A percentile compares a stretch with the other conserved stretches of the same genome.
phyloP scores from a whole-genome alignment of 2,329 filamentous ascomycete species.

The Penicillium digitatum region DNA sequence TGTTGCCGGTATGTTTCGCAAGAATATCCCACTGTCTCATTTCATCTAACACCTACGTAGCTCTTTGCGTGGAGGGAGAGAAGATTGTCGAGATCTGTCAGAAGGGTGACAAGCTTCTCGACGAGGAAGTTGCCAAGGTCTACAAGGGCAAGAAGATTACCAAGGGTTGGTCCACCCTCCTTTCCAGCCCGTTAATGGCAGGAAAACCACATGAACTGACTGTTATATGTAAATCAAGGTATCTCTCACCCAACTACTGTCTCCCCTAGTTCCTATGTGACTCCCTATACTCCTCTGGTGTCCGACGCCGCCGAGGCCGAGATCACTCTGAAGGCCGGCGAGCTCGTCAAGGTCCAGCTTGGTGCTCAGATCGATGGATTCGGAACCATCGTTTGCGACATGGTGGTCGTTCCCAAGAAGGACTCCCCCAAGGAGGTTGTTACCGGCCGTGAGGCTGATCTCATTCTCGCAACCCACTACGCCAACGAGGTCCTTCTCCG shows the following conservation, averaged over 20 bases:
- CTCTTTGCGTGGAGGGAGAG: constrained; percentile 72
- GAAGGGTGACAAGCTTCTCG: constrained; percentile 89
- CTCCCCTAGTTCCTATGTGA: constrained; percentile 90
- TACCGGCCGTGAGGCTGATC: constrained; percentile 75
- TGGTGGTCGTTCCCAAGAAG: constrained; percentile 66
- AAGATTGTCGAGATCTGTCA: constrained; percentile 94
- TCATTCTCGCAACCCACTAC: constrained; percentile 87
- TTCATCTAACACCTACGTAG: constrained; percentile 38
- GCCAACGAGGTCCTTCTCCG: constrained; percentile 92
- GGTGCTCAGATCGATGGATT: constrained; percentile 98
- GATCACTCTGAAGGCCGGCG: constrained; percentile 72
- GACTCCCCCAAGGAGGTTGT: constrained; percentile 61
- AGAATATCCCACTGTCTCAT: neutral
- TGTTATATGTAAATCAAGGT: constrained; percentile 49
- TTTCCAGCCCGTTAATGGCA: neutral
- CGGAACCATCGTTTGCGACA: constrained; percentile 93
- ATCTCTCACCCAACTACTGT: constrained; percentile 92
- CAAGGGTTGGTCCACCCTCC: constrained; percentile 64
- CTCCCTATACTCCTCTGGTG: constrained; percentile 88
- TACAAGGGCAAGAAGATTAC: constrained; percentile 96
- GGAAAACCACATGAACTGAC: constrained; percentile 8
- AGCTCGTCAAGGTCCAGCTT: constrained; percentile 96
- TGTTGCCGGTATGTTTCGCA: constrained; percentile 56
- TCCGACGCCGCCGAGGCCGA: constrained; percentile 82
- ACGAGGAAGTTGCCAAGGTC: constrained; percentile 90